Conservation (phyloP, 768 basidiomycete genomes). For the Mycena galopus region DNA sequence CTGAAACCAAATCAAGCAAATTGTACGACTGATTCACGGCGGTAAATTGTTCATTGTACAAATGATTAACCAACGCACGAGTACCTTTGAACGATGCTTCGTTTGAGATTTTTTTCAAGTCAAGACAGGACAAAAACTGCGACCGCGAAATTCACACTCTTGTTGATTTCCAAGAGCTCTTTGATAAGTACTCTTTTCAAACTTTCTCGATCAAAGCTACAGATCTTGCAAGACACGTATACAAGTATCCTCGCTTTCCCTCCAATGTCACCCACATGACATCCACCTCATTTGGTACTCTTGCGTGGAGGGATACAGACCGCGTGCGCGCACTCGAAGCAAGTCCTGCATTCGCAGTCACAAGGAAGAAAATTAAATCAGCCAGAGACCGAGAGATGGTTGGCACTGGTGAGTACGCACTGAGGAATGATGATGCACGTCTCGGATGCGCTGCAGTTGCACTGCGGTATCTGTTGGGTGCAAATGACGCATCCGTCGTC, state of each 20-base stretch:
- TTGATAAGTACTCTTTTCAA: background rate
- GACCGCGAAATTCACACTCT: background rate
- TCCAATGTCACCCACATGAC: constrained; percentile 9
- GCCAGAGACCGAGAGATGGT: constrained; percentile 16
- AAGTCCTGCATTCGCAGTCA: constrained; percentile 21
- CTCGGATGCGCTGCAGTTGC: constrained; percentile 16
- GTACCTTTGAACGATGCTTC: no score
- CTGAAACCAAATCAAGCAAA: no score
- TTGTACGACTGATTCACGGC: no score
- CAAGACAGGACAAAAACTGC: background rate
- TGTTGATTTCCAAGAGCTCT: constrained; percentile 8
- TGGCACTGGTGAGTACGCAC: constrained; percentile 20
- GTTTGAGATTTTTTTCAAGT: no score
- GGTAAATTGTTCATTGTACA: no score
- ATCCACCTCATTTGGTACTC: constrained; percentile 8
- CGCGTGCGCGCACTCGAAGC: constrained; percentile 25
- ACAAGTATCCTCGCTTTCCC: constrained; percentile 14
- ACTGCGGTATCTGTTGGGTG: constrained; percentile 18
- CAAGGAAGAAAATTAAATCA: constrained; percentile 20
- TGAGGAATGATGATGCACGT: constrained; percentile 26
- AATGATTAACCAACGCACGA: no score
- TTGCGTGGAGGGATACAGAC: constrained; percentile 19
- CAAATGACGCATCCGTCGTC: constrained; percentile 20
- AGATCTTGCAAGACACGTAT: constrained; percentile 2
- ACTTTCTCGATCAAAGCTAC: constrained; percentile 8